phyloP scores from a whole-genome alignment of 306 rosid genomes.

The Hippophae tibetana region DNA sequence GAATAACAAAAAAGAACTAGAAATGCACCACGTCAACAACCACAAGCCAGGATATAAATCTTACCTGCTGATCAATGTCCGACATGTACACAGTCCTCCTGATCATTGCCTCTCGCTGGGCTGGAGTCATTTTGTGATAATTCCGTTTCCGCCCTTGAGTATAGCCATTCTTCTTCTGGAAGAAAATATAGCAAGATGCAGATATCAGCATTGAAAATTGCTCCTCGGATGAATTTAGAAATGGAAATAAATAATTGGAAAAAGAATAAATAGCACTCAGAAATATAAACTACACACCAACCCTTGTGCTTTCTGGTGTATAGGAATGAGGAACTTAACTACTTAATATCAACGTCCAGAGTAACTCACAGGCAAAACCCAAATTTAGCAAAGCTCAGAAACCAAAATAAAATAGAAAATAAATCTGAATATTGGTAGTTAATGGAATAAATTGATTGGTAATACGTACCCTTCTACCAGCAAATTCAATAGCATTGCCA shows the following conservation, averaged over 20 bases:
- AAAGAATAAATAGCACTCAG: not conserved
- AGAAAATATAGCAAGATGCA: slow-evolving; percentile 3
- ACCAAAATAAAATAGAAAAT: not conserved
- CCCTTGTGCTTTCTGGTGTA: not conserved
- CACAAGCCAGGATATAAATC: slow-evolving; percentile 5
- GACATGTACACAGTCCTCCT: slow-evolving; percentile 95
- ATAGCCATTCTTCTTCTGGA: slow-evolving; percentile 81
- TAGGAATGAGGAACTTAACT: too few relatives aligned
- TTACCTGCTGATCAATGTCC: slow-evolving; percentile 91
- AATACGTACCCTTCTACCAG: slow-evolving; percentile 50
- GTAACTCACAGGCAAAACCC: too few relatives aligned
- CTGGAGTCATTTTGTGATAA: slow-evolving; percentile 52
- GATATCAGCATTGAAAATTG: not conserved
- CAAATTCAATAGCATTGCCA: slow-evolving; percentile 41
- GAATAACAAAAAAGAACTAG: not conserved
- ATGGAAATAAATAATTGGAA: not conserved
- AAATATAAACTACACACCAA: not conserved
- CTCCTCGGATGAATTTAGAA: too few relatives aligned
- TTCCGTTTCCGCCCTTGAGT: slow-evolving; percentile 62
- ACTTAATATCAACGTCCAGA: too few relatives aligned
- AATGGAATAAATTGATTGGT: not conserved
- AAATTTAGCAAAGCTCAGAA: too few relatives aligned
- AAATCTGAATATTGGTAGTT: slow-evolving; percentile 18
- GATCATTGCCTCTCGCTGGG: slow-evolving; percentile 81
- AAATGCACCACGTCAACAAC: slow-evolving; percentile 1